phyloP scores from a whole-genome alignment of 1,139 yeast genomes.

The Kodamaea sp. region DNA sequence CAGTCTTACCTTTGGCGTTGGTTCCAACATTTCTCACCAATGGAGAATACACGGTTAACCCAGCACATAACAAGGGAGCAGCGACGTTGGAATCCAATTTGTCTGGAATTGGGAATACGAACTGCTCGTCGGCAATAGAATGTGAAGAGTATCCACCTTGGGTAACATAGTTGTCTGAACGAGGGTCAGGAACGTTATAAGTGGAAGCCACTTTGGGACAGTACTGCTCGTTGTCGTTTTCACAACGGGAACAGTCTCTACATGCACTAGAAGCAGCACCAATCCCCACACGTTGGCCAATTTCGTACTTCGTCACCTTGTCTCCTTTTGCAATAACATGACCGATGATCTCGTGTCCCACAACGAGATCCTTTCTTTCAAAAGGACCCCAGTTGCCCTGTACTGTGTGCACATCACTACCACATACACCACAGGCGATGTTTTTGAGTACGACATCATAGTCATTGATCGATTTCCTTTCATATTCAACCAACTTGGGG shows the following conservation, averaged over 20 bases:
- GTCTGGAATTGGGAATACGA: slow-evolving; percentile 62
- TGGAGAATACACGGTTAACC: slow-evolving; percentile 64
- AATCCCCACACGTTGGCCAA: slow-evolving; percentile 64
- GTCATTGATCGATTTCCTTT: slow-evolving; percentile 37
- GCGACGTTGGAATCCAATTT: slow-evolving; percentile 45
- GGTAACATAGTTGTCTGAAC: slow-evolving; percentile 37
- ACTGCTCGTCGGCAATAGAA: slow-evolving; percentile 53
- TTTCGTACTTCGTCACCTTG: slow-evolving; percentile 43
- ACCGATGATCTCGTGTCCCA: slow-evolving; percentile 60
- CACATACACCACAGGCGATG: slow-evolving; percentile 62
- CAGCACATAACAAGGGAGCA: slow-evolving; percentile 70
- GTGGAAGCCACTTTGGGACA: slow-evolving; percentile 46
- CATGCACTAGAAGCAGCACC: slow-evolving; percentile 59
- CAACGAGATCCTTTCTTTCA: slow-evolving; percentile 29
- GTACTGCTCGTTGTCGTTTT: slow-evolving; percentile 48
- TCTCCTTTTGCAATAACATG: slow-evolving; percentile 53
- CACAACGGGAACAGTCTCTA: slow-evolving; percentile 50
- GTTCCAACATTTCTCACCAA: slow-evolving; percentile 37
- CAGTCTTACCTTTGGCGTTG: slow-evolving; percentile 37
- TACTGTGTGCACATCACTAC: slow-evolving; percentile 54
- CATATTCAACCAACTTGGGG: slow-evolving; percentile 42
- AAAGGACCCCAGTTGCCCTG: slow-evolving; percentile 44
- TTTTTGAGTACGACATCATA: slow-evolving; percentile 48
- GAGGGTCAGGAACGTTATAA: slow-evolving; percentile 40
- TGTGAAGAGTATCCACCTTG: slow-evolving; percentile 68